phyloP scores from a whole-genome alignment of 2,329 filamentous ascomycete genomes.

The Dichotomopilus funicola region DNA sequence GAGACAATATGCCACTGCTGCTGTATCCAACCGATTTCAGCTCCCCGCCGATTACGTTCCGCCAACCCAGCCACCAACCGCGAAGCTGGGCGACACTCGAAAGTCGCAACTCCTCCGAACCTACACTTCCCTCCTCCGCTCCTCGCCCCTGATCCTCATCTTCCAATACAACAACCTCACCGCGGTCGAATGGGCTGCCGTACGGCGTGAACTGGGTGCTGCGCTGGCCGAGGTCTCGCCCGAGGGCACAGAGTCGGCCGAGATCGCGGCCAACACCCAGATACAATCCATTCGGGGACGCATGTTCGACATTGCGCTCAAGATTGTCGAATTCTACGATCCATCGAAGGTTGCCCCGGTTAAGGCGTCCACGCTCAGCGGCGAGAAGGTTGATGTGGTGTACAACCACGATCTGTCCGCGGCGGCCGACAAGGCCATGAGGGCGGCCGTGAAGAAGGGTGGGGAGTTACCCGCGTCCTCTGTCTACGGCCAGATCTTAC shows the following conservation, averaged over 20 bases:
- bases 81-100: constrained; percentile 77
- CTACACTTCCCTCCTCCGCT: constrained; percentile 82
- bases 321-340: constrained; percentile 77
- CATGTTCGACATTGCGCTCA: constrained; percentile 79
- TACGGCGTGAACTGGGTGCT: constrained; percentile 60
- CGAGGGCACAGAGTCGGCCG: constrained; percentile 30
- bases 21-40: constrained; percentile 21
- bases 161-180: constrained; percentile 68
- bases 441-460: constrained; percentile 28
- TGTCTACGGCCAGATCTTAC: constrained; percentile 55
- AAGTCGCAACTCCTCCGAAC: constrained; percentile 82
- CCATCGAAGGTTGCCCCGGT: constrained; percentile 34
- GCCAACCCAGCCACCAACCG: constrained; percentile 76
- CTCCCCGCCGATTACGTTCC: constrained; percentile 46
- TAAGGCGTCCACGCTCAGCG: constrained; percentile 28
- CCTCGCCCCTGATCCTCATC: constrained; percentile 76
- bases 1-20: constrained; percentile 25
- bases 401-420: constrained; percentile 49
- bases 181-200: constrained; percentile 66
- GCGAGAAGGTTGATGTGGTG: constrained; percentile 28
- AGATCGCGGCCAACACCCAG: constrained; percentile 58
- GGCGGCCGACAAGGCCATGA: constrained; percentile 45
- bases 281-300: constrained; percentile 81
- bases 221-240: constrained; percentile 38
- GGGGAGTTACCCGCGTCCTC: constrained; percentile 29